These are phyloP conservation scores for Backusella tuberculispora DNA, from an alignment of 192 early-diverging fungal genomes.

Conservation along the genomic window DNA sequence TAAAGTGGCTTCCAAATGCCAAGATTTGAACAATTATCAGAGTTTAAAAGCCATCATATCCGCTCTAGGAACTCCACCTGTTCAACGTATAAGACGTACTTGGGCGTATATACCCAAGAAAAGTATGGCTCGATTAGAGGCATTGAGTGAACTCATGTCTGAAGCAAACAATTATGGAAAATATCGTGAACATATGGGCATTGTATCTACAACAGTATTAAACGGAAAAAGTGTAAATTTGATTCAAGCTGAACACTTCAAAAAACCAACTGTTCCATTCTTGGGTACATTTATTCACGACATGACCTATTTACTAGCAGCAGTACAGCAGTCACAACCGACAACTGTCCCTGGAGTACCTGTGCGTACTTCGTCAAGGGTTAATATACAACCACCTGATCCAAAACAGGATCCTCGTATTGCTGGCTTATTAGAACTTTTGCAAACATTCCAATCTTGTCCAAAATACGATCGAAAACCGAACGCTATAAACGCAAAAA, in stretches of 20 bases:
- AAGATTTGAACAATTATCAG: conserved; percentile 68
- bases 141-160: conserved; percentile 60
- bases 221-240: conserved; percentile 19
- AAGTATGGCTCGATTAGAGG: conserved; percentile 57
- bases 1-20: conserved; percentile 62
- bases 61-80: conserved; percentile 70
- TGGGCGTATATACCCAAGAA: conserved; percentile 75
- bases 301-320: conserved; percentile 70
- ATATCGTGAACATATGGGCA: conserved; percentile 63
- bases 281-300: conserved; percentile 81
- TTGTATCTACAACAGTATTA: conserved; percentile 14
- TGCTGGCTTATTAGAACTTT: conserved; percentile 58
- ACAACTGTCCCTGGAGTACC: conserved; percentile 56
- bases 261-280: conserved; percentile 72
- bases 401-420: conserved; percentile 56
- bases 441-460: conserved; percentile 58
- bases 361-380: conserved; percentile 35
- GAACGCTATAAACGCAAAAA: conserved; percentile 52
- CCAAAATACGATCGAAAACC: conserved; percentile 58
- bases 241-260: conserved; percentile 17
- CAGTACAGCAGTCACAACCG: conserved; percentile 50
- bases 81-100: conserved; percentile 69
- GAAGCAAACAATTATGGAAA: conserved; percentile 71
- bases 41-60: conserved; percentile 70
- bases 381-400: conserved; percentile 3